Evolutionary conservation across 1,284 basidiomycete genomes (phyloP).

Genomic region (Earliella scabrosa): DNA sequence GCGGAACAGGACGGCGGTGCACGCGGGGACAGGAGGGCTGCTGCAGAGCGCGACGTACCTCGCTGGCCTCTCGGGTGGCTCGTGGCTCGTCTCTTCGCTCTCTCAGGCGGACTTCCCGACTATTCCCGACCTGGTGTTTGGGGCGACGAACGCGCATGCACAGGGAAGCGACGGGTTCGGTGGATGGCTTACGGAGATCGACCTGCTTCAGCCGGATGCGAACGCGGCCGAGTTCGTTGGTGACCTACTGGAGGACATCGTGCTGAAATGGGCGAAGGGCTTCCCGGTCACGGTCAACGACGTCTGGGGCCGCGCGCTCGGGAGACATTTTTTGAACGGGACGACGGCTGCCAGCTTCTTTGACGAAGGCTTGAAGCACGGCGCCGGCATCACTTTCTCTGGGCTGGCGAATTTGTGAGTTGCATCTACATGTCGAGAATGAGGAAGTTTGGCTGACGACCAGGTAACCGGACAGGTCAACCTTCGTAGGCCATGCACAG

Average conservation of each 20-base stretch:
- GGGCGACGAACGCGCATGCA: slow-evolving; percentile 11
- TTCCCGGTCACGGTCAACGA: slow-evolving; percentile 33
- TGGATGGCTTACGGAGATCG: slow-evolving; percentile 28
- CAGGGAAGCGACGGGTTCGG: slow-evolving; percentile 9
- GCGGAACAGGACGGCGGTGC: slow-evolving; percentile 45
- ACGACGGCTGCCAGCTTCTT: slow-evolving; percentile 28
- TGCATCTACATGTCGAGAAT: slow-evolving; percentile 17
- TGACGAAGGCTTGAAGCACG: slow-evolving; percentile 26
- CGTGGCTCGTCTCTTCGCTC: slow-evolving; percentile 34
- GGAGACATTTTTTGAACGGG: slow-evolving; percentile 32
- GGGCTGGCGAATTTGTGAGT: slow-evolving; percentile 21
- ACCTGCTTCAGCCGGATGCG: slow-evolving; percentile 24
- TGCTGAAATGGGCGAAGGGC: slow-evolving; percentile 26
- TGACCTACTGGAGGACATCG: slow-evolving; percentile 24
- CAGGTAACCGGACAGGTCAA: slow-evolving; percentile 23
- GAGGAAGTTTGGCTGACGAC: too few species aligned
- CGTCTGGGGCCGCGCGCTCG: slow-evolving; percentile 31
- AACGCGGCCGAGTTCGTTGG: slow-evolving; percentile 21
- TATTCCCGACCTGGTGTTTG: slow-evolving; percentile 31
- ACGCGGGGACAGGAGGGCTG: slow-evolving; percentile 50
- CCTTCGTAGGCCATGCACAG: slow-evolving; percentile 23
- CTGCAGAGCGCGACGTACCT: slow-evolving; percentile 51
- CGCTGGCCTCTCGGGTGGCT: slow-evolving; percentile 47
- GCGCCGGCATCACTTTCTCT: slow-evolving; percentile 34
- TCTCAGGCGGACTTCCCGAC: slow-evolving; percentile 33